Conservation (phyloP, 2,329 filamentous ascomycete genomes). For the Arthrinium puccinioides region DNA sequence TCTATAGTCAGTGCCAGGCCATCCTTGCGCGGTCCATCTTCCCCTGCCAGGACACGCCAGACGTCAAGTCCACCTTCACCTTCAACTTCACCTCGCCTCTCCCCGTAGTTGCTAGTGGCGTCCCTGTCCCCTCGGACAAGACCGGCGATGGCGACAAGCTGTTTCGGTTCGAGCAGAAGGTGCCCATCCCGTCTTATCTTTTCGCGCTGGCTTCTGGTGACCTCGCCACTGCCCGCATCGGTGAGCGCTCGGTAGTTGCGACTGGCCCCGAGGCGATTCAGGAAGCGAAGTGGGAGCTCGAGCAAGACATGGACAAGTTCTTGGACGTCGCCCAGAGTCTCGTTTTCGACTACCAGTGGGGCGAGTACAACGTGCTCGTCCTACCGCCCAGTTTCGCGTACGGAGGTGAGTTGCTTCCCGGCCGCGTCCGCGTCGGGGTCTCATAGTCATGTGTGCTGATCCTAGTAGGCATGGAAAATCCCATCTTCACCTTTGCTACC, state of each 20-base stretch:
- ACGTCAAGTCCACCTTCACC: conserved; percentile 90
- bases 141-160: conserved; percentile 50
- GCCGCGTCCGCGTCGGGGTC: too few relatives aligned
- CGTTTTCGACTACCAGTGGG: conserved; percentile 88
- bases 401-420: conserved; percentile 50
- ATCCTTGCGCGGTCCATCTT: conserved; percentile 92
- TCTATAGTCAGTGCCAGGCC: conserved; percentile 97
- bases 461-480: conserved; percentile 71
- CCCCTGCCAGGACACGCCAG: conserved; percentile 94
- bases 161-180: conserved; percentile 82
- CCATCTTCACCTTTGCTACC: conserved; percentile 90
- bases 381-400: conserved; percentile 87
- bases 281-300: conserved; percentile 84
- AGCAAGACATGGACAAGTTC: conserved; percentile 85
- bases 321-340: conserved; percentile 76
- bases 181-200: conserved; percentile 90
- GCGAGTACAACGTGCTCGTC: conserved; percentile 88
- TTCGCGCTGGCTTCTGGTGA: conserved; percentile 89
- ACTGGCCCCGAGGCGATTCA: conserved; percentile 82
- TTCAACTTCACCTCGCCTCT: conserved; percentile 83
- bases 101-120: conserved; percentile 85
- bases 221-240: conserved; percentile 77
- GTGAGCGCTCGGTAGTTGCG: conserved; percentile 75
- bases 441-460: background rate
- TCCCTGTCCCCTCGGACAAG: conserved; percentile 44